phyloP scores from a whole-genome alignment of 2,329 filamentous ascomycete species.

The Botrytis tulipae region DNA sequence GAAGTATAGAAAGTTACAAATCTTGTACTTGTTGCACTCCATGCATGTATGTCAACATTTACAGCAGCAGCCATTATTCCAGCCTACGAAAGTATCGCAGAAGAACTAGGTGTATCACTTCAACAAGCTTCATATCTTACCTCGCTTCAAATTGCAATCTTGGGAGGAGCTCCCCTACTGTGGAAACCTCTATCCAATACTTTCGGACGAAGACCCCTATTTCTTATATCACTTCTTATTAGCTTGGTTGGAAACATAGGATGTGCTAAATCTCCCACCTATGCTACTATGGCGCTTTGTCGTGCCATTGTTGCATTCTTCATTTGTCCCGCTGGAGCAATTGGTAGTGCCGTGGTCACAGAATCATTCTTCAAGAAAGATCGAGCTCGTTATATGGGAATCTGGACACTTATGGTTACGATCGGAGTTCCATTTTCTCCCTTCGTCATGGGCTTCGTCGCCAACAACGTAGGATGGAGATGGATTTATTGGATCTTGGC shows the following conservation, averaged over 20 bases:
- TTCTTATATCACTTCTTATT: conserved; percentile 46
- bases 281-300: conserved; percentile 48
- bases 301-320: conserved; percentile 52
- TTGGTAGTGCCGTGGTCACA: conserved; percentile 54
- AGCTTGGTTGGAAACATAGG: conserved; percentile 50
- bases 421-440: conserved; percentile 27
- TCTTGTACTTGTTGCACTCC: conserved; percentile 50
- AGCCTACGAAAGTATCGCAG: conserved; percentile 48
- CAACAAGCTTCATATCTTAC: conserved; percentile 49
- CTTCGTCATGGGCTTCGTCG: conserved; percentile 44
- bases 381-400: conserved; percentile 51
- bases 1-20: conserved; percentile 46
- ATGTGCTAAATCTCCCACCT: conserved; percentile 48
- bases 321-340: conserved; percentile 51
- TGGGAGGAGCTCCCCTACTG: conserved; percentile 51
- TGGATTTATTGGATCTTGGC: conserved; percentile 42
- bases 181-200: conserved; percentile 52
- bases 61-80: conserved; percentile 50
- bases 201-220: conserved; percentile 51
- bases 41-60: conserved; percentile 53
- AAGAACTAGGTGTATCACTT: conserved; percentile 46
- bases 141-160: conserved; percentile 50
- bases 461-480: conserved; percentile 9
- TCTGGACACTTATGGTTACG: conserved; percentile 46
- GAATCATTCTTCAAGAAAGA: conserved; percentile 56